phyloP scores from a whole-genome alignment of 306 rosid species.

The Cicer chorassanicum region DNA sequence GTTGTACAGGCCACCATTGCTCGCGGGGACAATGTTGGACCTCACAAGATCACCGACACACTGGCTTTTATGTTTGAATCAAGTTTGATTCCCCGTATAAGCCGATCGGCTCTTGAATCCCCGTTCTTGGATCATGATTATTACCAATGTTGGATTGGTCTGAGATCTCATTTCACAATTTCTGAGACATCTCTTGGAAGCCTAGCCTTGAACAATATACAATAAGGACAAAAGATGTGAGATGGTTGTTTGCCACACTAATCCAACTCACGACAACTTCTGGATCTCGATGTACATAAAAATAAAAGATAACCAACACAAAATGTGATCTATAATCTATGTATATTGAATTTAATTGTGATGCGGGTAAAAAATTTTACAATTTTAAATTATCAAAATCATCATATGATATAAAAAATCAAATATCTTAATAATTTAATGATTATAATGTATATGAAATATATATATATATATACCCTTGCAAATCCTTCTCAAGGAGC shows the following conservation, averaged over 20 bases:
- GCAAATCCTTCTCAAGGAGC: no score
- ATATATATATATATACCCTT: no score
- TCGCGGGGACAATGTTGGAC: conserved; percentile 69
- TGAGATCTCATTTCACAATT: conserved; percentile 68
- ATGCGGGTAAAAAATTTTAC: no score
- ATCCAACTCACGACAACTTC: no score
- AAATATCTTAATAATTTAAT: no score
- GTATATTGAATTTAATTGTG: no score
- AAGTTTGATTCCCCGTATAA: conserved; percentile 75
- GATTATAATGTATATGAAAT: no score
- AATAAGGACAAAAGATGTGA: conserved; percentile 11
- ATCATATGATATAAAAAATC: no score
- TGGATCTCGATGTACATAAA: no score
- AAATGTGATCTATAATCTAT: no score
- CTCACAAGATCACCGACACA: conserved; percentile 65
- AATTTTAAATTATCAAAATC: no score
- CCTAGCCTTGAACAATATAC: conserved; percentile 33
- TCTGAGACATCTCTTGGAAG: conserved; percentile 21
- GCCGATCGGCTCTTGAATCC: conserved; percentile 79
- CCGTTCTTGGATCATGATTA: conserved; percentile 79
- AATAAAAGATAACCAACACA: no score
- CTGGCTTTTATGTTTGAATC: conserved; percentile 98
- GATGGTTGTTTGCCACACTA: neutral
- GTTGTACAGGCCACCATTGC: conserved; percentile 70
- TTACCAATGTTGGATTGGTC: conserved; percentile 92